Conservation (phyloP, 2,329 filamentous ascomycete species). For the Talaromyces sp. region DNA sequence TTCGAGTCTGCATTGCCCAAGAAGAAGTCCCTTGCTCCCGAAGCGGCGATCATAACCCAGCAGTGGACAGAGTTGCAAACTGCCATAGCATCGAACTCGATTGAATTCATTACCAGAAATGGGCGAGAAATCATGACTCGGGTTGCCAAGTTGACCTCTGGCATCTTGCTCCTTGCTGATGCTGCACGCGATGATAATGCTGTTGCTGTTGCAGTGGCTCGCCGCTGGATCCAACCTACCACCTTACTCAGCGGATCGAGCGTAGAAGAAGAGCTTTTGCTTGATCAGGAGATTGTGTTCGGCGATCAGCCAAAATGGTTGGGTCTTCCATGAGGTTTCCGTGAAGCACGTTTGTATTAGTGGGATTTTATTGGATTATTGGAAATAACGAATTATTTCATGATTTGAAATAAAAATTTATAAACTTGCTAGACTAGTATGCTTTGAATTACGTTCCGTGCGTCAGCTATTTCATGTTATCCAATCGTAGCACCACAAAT, state of each 20-base stretch:
- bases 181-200: constrained; percentile 29
- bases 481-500: neutral
- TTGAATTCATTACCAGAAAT: constrained; percentile 27
- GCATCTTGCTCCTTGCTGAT: constrained; percentile 29
- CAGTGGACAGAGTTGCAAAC: constrained; percentile 3
- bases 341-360: neutral
- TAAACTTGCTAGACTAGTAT: neutral
- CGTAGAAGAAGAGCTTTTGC: neutral
- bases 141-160: constrained; percentile 28
- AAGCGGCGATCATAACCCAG: constrained; percentile 28
- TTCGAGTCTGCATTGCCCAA: constrained; percentile 43
- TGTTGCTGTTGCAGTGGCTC: constrained; percentile 24
- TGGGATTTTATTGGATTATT: neutral
- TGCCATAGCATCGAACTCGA: neutral
- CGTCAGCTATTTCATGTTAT: neutral
- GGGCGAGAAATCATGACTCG: constrained; percentile 28
- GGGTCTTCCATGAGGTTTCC: neutral
- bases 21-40: constrained; percentile 41
- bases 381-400: neutral
- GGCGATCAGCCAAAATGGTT: neutral
- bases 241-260: neutral
- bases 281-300: constrained; percentile 1
- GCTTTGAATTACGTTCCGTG: neutral
- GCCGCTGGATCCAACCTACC: constrained; percentile 13
- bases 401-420: neutral